Percentiles rank a stretch among this genome's conserved stretches.
phyloP scores from a whole-genome alignment of 2,329 filamentous ascomycete species.

The Neopestalotiopsis sp. region DNA sequence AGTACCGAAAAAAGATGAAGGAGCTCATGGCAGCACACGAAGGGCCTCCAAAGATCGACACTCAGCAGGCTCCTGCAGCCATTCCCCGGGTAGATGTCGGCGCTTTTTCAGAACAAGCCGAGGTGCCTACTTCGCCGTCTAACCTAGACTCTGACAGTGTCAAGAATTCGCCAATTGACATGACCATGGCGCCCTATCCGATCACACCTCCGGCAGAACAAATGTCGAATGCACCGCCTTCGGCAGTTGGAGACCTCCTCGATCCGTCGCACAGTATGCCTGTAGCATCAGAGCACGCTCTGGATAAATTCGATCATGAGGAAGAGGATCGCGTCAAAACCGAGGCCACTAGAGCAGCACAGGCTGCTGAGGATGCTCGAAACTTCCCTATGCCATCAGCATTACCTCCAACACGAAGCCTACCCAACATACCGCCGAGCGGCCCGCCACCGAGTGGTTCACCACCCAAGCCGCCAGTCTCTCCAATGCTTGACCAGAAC shows the following conservation, averaged over 20 bases:
- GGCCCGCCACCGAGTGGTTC: constrained; percentile 56
- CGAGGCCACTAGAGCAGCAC: constrained; percentile 49
- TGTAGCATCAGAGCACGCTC: constrained; percentile 62
- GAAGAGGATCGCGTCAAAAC: constrained; percentile 55
- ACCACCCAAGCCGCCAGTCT: constrained; percentile 51
- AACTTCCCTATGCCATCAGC: constrained; percentile 56
- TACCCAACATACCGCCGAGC: constrained; percentile 57
- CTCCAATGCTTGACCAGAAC: constrained; percentile 49
- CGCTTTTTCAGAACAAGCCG: constrained; percentile 36
- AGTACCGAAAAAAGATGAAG: constrained; percentile 89
- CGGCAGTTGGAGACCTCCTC: constrained; percentile 56
- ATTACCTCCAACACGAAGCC: constrained; percentile 61
- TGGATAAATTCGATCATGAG: constrained; percentile 61
- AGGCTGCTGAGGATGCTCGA: constrained; percentile 38
- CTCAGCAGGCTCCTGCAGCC: constrained; percentile 24
- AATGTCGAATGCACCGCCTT: constrained; percentile 40
- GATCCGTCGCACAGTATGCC: constrained; percentile 65
- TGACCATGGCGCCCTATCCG: constrained; percentile 65
- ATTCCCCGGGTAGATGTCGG: constrained; percentile 33
- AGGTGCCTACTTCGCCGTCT: constrained; percentile 51
- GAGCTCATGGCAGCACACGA: constrained; percentile 60
- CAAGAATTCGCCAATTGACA: constrained; percentile 63
- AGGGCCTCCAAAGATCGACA: constrained; percentile 27
- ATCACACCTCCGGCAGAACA: constrained; percentile 67
- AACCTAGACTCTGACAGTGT: constrained; percentile 54